A percentile compares a stretch with the other conserved stretches of the same genome.
phyloP scores from a whole-genome alignment of 2,329 filamentous ascomycete species.

The Alternaria postmessia region DNA sequence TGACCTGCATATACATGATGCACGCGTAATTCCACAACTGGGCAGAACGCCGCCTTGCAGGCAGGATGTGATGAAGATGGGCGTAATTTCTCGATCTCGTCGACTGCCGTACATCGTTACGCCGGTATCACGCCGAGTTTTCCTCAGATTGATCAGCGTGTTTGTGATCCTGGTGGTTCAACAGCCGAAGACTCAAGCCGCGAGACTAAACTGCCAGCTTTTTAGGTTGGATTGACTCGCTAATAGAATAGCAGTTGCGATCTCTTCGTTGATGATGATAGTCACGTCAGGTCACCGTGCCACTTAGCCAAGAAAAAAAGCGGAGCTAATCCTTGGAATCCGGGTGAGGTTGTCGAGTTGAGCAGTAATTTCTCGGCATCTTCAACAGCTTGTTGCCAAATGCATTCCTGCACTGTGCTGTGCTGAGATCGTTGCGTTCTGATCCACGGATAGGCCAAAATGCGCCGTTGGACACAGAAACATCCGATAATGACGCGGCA shows the following conservation, averaged over 20 bases:
- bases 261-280: neutral
- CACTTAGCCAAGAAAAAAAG: conserved; percentile 11
- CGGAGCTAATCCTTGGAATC: neutral
- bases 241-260: neutral
- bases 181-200: neutral
- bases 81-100: neutral
- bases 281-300: conserved; percentile 5
- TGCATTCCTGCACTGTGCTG: neutral
- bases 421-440: neutral
- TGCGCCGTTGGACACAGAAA: neutral
- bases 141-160: neutral
- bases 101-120: conserved; percentile 1
- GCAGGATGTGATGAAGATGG: neutral
- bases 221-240: neutral
- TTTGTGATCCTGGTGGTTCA: neutral
- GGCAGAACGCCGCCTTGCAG: neutral
- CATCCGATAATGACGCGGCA: neutral
- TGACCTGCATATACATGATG: conserved; percentile 8
- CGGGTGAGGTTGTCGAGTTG: conserved; percentile 2
- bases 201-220: neutral
- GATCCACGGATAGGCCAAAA: neutral
- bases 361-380: conserved; percentile 5
- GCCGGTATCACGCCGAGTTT: neutral
- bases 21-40: neutral
- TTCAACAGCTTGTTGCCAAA: neutral